Conservation (phyloP, 257 asterid species). For the Ilex asprella region DNA sequence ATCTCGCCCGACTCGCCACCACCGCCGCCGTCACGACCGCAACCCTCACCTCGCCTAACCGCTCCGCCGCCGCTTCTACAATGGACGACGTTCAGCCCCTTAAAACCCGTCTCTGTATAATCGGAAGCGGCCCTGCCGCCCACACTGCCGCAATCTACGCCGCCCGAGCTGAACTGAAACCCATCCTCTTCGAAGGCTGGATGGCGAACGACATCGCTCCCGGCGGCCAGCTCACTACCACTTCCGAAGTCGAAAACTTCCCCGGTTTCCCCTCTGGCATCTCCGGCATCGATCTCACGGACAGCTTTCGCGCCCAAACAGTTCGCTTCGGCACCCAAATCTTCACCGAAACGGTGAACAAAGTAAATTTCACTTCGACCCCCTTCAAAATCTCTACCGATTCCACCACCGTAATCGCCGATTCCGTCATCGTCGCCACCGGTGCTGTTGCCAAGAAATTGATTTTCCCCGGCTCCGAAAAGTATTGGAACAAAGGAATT, state of each 20-base stretch:
- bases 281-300: slow-evolving; percentile 67
- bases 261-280: slow-evolving; percentile 92
- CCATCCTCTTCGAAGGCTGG: slow-evolving; percentile 90
- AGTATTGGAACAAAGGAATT: slow-evolving; percentile 87
- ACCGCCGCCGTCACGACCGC: slow-evolving; percentile 10
- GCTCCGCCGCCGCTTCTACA: slow-evolving; percentile 17
- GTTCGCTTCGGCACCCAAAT: slow-evolving; percentile 58
- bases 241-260: slow-evolving; percentile 89
- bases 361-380: slow-evolving; percentile 49
- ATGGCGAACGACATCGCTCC: slow-evolving; percentile 98
- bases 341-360: slow-evolving; percentile 65
- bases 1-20: slow-evolving; percentile 38
- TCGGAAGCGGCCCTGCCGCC: slow-evolving; percentile 98
- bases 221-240: slow-evolving; percentile 94
- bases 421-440: slow-evolving; percentile 69
- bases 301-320: slow-evolving; percentile 59
- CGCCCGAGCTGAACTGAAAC: slow-evolving; percentile 87
- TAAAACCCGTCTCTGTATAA: slow-evolving; percentile 74
- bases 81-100: slow-evolving; percentile 57
- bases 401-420: slow-evolving; percentile 60
- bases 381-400: slow-evolving; percentile 61
- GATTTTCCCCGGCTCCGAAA: slow-evolving; percentile 55
- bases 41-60: slow-evolving; percentile 16
- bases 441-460: slow-evolving; percentile 89
- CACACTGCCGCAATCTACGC: slow-evolving; percentile 98